Base-by-base conservation (phyloP, 192 early-diverging fungal genomes). In the Coemansia reversa region DNA sequence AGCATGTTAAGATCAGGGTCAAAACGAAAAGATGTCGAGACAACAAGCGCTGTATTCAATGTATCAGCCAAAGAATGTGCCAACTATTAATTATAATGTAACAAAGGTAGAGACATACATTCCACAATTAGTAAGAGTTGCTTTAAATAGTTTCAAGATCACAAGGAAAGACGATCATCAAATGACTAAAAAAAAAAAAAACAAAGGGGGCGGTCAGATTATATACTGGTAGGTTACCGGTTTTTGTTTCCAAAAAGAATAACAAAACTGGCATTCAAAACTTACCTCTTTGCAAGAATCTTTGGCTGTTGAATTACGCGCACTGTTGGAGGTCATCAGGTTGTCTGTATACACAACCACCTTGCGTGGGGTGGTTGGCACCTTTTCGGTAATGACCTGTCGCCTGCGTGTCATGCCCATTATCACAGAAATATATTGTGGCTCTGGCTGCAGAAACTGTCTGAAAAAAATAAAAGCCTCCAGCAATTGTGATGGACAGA, bases 271-370 rank as follows among this genome's bases (percentile, higher is more conserved):
- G 30, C 30, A 32, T 32, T n/a, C 30, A 5, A 19, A 18, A 33
- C 74, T 70, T 68, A 61, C 69, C 51, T 74, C 71, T 51, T 66
- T 70, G 42, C 64, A 51, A 5, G 71, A 60, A 50, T 74, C 76
- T 48, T 54, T 57, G 22, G 72, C 53, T 2, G 72, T 58, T 19
- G 51, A 64, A 60, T 58, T 70, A 25, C 76, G 76, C 23, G 64
- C 76, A 42, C 64, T 63, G 23, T 67, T 67, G 12, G 72, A 71
- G 3, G 77, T 76, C 74, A 75, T 81, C 25, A 81, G 58, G 57
- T 81, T 81, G 58, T 81, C 70, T n/a, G 74, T 76, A 51, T 81
- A 81, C 20, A 81, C 70, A 18, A 81, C 63, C n/a, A 81, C 73
- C 50, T 81, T 81, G 33, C 79, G 69, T 39, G 79, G 79, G 28